A percentile compares a stretch with the other conserved stretches of the same genome.
phyloP scores from a whole-genome alignment of 768 basidiomycete genomes.

The Amanita exitialis region DNA sequence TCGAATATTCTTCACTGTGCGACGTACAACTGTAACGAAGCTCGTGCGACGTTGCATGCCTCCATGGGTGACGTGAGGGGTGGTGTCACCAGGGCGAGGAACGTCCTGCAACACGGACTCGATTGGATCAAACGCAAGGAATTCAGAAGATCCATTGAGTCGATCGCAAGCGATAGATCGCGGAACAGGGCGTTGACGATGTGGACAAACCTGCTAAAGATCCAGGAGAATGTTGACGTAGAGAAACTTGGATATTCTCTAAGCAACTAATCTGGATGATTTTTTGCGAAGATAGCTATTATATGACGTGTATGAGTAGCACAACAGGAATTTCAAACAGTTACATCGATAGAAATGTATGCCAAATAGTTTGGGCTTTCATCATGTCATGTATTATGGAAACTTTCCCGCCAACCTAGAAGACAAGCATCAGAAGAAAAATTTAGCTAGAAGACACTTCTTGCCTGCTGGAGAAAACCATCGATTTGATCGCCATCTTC shows the following conservation, averaged over 20 bases:
- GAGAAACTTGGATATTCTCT: conserved; percentile 48
- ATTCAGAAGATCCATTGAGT: conserved; percentile 38
- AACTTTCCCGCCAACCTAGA: not conserved
- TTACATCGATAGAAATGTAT: not conserved
- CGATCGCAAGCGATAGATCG: not conserved
- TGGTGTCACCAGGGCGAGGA: conserved; percentile 53
- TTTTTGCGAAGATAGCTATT: not conserved
- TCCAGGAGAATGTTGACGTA: conserved; percentile 32
- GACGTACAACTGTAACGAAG: conserved; percentile 37
- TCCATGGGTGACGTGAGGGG: conserved; percentile 55
- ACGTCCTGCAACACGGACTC: conserved; percentile 68
- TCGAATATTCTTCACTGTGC: conserved; percentile 73
- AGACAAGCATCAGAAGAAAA: not conserved
- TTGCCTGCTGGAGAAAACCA: conserved; percentile 45
- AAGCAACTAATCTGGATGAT: conserved; percentile 13
- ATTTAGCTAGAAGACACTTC: conserved; percentile 8
- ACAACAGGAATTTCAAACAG: not conserved
- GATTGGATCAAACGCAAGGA: conserved; percentile 51
- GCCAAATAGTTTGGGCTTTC: no score
- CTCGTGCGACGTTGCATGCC: conserved; percentile 62
- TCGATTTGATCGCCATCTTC: conserved; percentile 59
- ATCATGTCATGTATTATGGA: not conserved
- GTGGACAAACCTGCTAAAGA: conserved; percentile 45
- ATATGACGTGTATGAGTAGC: conserved; percentile 1
- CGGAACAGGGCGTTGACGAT: conserved; percentile 33